phyloP scores from a whole-genome alignment of 1,284 basidiomycete genomes.

The Schizophyllum commune region DNA sequence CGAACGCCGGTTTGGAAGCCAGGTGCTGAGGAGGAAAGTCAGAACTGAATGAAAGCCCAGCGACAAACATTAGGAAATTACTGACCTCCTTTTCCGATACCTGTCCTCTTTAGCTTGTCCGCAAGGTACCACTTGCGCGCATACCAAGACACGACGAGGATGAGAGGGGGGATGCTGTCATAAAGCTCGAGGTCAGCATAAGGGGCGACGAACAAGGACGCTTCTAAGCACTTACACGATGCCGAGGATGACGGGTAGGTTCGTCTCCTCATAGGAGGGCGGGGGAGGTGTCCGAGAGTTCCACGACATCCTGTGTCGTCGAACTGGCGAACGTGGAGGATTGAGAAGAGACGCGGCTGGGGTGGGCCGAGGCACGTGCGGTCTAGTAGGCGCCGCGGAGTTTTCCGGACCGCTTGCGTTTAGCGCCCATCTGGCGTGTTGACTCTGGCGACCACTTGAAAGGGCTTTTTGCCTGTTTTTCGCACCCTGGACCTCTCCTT shows the following conservation, averaged over 20 bases:
- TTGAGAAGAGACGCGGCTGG: too few relatives aligned
- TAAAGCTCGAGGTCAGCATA: not conserved
- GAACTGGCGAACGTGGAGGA: too few relatives aligned
- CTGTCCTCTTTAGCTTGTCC: slow-evolving; percentile 33
- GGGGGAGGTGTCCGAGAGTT: not conserved
- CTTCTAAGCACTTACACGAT: not conserved
- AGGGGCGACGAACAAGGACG: not conserved
- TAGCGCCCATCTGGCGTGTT: too few relatives aligned
- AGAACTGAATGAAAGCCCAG: too few relatives aligned
- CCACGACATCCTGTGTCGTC: not conserved
- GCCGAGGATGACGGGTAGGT: not conserved
- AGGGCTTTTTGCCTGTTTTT: too few relatives aligned
- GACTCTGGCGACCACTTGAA: too few relatives aligned
- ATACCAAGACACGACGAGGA: slow-evolving; percentile 35
- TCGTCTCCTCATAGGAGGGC: not conserved
- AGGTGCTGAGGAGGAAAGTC: slow-evolving; percentile 24
- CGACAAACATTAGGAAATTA: too few relatives aligned
- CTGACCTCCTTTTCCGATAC: slow-evolving; percentile 45
- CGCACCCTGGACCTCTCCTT: too few relatives aligned
- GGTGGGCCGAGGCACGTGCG: too few relatives aligned
- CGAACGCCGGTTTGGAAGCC: slow-evolving; percentile 45
- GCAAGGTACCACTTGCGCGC: slow-evolving; percentile 40
- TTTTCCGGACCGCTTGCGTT: too few relatives aligned
- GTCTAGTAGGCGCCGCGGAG: too few relatives aligned
- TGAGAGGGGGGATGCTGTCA: slow-evolving; percentile 32